A percentile compares a stretch with the other conserved stretches of the same genome.
These are phyloP conservation scores for Pelargonium citronellum DNA, from an alignment of 441 rosid species.

Conservation along the genomic window DNA sequence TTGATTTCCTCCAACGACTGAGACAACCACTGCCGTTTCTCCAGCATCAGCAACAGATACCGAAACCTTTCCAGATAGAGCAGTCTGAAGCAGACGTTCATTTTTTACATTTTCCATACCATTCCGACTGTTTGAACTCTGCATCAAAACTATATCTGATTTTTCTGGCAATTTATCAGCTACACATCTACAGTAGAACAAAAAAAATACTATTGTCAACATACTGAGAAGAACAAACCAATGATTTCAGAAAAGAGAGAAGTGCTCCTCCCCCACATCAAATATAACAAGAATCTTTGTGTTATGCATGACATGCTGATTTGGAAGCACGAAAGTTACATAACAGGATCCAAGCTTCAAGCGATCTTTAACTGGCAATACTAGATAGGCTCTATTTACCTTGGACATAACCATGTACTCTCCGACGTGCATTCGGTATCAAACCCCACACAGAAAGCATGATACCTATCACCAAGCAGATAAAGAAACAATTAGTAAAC, in stretches of 20 bases:
- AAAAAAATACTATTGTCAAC: slow-evolving; percentile 21
- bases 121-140: slow-evolving; percentile 32
- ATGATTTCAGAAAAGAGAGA: slow-evolving; percentile 1
- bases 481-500: slow-evolving; percentile 24
- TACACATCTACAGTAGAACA: slow-evolving; percentile 52
- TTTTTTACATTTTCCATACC: slow-evolving; percentile 36
- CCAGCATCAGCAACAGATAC: slow-evolving; percentile 88
- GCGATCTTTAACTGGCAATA: slow-evolving; percentile 6
- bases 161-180: slow-evolving; percentile 42
- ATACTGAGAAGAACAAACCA: neutral
- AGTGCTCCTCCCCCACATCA: neutral
- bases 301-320: slow-evolving; percentile 1
- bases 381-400: slow-evolving; percentile 39
- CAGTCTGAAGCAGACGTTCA: slow-evolving; percentile 42
- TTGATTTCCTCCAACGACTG: slow-evolving; percentile 56
- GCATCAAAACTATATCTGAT: slow-evolving; percentile 34
- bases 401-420: slow-evolving; percentile 92
- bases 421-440: slow-evolving; percentile 75
- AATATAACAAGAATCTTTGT: slow-evolving; percentile 8
- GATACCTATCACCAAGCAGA: slow-evolving; percentile 62
- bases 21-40: slow-evolving; percentile 90
- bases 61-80: slow-evolving; percentile 61
- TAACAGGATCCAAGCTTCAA: slow-evolving; percentile 6
- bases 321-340: slow-evolving; percentile 10
- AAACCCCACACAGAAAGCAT: slow-evolving; percentile 95